These are phyloP conservation scores for Pyrenophora teres DNA, from an alignment of 2,329 filamentous ascomycete species.

Conservation along the genomic window DNA sequence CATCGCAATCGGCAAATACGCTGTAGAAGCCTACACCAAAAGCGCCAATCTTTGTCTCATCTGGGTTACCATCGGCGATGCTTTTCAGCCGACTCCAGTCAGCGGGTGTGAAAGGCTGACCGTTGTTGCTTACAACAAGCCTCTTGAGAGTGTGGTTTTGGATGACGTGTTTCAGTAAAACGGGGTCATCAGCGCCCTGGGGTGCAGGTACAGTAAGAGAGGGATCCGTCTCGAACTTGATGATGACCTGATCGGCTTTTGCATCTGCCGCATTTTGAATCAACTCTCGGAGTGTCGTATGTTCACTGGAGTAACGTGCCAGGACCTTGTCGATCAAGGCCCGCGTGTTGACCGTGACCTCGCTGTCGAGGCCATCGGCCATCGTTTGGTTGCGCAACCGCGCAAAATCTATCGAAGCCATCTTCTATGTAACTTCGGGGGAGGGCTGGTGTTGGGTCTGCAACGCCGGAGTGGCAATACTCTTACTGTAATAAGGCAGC, in stretches of 20 bases:
- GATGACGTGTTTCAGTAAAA: conserved; percentile 79
- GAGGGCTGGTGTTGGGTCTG: background rate
- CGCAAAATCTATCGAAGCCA: conserved; percentile 58
- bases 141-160: conserved; percentile 84
- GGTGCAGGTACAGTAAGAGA: conserved; percentile 77
- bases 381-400: conserved; percentile 85
- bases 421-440: conserved; percentile 12
- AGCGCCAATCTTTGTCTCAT: conserved; percentile 98
- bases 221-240: conserved; percentile 89
- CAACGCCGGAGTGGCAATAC: background rate
- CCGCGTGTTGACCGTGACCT: conserved; percentile 95
- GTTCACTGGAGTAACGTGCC: conserved; percentile 94
- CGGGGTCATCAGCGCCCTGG: conserved; percentile 66
- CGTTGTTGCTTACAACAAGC: conserved; percentile 91
- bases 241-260: conserved; percentile 83
- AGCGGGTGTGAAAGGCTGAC: conserved; percentile 81
- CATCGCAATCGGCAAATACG: conserved; percentile 97
- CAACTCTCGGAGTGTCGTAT: conserved; percentile 83
- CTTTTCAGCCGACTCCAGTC: conserved; percentile 94
- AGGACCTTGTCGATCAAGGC: conserved; percentile 98
- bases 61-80: conserved; percentile 98
- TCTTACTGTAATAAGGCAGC: background rate
- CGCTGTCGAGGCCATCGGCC: conserved; percentile 89
- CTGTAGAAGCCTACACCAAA: conserved; percentile 99
- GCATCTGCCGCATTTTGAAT: conserved; percentile 99